Evolutionary conservation across 257 asterid species (phyloP), one percentile per base, ranked within the genome.

Genomic region (Nicotiana otophora): DNA sequence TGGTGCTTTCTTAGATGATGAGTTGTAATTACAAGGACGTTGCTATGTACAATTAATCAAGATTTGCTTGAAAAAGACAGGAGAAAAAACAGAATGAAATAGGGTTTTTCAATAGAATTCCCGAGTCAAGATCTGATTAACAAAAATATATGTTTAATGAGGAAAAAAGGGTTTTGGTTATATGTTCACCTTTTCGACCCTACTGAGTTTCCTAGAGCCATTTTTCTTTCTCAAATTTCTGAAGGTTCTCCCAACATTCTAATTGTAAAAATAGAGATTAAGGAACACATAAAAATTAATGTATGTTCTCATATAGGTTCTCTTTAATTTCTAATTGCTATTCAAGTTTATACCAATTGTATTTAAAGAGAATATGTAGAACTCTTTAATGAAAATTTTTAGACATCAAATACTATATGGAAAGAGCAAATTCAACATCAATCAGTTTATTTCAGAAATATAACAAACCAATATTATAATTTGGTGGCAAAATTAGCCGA

Each of bases 1-100:
- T 61, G 82, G 42, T 79, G 61, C 17, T 79, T 79, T 60, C 10
- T 61, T 58, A 61, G 82, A 79, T 36, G 39, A 61, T 61, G 74
- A 79, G 74, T 61, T 79, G 74, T 79, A 61, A 61, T 79, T 61
- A 61, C 61, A 79, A 61, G 60, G 74, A 79, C 74, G 34, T 36
- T 31, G 74, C 12, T 20, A n/a, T 53, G 46, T 61, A 7, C 61
- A 61, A 42, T 58, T 79, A 30, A 57, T 78, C 15, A 78, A 30
- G 46, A 57, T 36, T 53, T 61, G 67, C 33, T 4, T 79, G 74
- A 79, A n/a, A 79, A 33, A 16, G 82, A 79, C 66, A 1, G 30
- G 11, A 19, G 17, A 6, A 14, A 0, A 17, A 7, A 54, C 81
- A 57, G n/a, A 61, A 77, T 30, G 53, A 30, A 53, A 33, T 57